Conservation (phyloP, 768 basidiomycete species). For the Calvatia gigantea region DNA sequence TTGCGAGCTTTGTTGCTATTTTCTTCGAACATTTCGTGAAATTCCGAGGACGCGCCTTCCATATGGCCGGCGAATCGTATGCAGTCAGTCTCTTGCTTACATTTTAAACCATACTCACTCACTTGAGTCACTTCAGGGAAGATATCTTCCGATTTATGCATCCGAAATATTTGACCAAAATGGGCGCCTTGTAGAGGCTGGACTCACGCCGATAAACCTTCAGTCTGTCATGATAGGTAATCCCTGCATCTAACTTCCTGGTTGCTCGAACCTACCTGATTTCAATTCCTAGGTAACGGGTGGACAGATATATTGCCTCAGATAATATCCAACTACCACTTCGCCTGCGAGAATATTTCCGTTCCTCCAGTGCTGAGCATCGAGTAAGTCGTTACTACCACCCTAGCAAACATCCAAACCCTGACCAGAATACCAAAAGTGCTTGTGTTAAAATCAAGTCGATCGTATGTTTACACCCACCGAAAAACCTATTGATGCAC, state of each 20-base stretch:
- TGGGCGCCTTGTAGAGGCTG: conserved; percentile 42
- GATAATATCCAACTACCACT: conserved; percentile 37
- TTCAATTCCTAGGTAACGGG: conserved; percentile 49
- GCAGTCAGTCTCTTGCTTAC: conserved; percentile 40
- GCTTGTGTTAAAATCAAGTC: conserved; percentile 58
- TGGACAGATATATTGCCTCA: conserved; percentile 53
- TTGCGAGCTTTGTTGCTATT: conserved; percentile 65
- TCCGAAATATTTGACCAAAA: conserved; percentile 77
- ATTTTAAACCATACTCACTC: not conserved
- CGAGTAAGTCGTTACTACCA: conserved; percentile 34
- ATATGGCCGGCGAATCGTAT: conserved; percentile 74
- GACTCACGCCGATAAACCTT: conserved; percentile 59
- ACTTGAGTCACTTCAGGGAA: conserved; percentile 54
- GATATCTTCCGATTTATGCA: conserved; percentile 71
- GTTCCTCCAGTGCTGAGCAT: conserved; percentile 42
- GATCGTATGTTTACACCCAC: conserved; percentile 35
- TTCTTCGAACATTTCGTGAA: conserved; percentile 72
- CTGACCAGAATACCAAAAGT: conserved; percentile 35
- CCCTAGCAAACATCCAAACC: conserved; percentile 18
- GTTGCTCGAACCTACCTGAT: not conserved
- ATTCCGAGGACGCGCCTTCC: conserved; percentile 64
- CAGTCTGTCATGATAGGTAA: conserved; percentile 69
- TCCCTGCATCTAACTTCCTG: conserved; percentile 19
- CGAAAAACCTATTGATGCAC: not conserved
- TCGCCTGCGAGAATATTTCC: conserved; percentile 52